Conservation (phyloP, 495 filamentous ascomycete species). For the Tuber melanosporum region DNA sequence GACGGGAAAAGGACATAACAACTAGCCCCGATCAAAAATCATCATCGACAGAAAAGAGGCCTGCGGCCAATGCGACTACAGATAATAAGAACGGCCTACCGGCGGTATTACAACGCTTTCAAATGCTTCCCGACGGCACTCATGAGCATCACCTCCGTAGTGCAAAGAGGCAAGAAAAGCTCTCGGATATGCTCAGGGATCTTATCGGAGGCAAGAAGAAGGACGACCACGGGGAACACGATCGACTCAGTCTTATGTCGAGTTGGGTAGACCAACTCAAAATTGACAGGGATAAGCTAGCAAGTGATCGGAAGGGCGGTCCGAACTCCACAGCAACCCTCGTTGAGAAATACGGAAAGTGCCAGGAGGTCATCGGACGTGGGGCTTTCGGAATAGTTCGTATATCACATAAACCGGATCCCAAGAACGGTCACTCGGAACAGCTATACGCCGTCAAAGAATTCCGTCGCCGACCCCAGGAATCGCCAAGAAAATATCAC, state of each 20-base stretch:
- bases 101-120: conserved; percentile 53
- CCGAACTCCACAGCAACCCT: conserved; percentile 72
- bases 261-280: conserved; percentile 93
- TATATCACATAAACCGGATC: conserved; percentile 93
- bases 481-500: conserved; percentile 93
- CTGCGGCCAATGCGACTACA: conserved; percentile 23
- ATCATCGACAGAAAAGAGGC: conserved; percentile 27
- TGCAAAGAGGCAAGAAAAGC: conserved; percentile 85
- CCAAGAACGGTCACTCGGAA: conserved; percentile 69
- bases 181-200: conserved; percentile 82
- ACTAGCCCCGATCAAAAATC: conserved; percentile 35
- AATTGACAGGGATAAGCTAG: conserved; percentile 68
- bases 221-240: conserved; percentile 68
- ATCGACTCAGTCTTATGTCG: conserved; percentile 79
- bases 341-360: conserved; percentile 97
- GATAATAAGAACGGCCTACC: conserved; percentile 22
- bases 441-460: conserved; percentile 98
- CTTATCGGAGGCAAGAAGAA: conserved; percentile 69
- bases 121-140: conserved; percentile 55
- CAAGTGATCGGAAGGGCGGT: conserved; percentile 67
- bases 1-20: conserved; percentile 24
- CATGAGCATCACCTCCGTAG: conserved; percentile 85
- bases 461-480: conserved; percentile 87
- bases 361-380: conserved; percentile 94
- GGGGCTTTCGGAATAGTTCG: conserved; percentile 96